phyloP scores from a whole-genome alignment of 2,329 filamentous ascomycete species.

The Aureobasidium namibiae region DNA sequence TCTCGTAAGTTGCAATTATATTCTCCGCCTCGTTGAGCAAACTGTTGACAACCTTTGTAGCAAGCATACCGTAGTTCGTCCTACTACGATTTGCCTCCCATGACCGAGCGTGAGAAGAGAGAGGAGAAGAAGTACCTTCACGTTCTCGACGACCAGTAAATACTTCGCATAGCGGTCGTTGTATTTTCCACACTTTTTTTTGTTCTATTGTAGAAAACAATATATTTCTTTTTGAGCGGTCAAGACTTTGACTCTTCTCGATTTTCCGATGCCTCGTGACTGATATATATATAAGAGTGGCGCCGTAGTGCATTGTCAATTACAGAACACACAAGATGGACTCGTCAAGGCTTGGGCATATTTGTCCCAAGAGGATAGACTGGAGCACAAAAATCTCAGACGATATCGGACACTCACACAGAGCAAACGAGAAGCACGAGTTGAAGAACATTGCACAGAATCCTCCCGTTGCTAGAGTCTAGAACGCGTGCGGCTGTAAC shows the following conservation, averaged over 20 bases:
- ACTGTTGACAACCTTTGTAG: constrained; percentile 42
- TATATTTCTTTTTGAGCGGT: neutral
- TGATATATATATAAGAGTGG: too few species aligned
- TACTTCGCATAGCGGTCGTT: neutral
- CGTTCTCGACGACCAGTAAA: constrained; percentile 77
- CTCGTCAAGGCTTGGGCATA: too few species aligned
- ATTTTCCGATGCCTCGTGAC: too few species aligned
- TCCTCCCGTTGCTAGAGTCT: too few species aligned
- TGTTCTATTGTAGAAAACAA: constrained; percentile 8
- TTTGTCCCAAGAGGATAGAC: too few species aligned
- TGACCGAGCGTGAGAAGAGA: constrained; percentile 86
- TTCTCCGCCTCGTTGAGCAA: constrained; percentile 11
- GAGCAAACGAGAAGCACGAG: too few species aligned
- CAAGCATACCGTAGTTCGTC: constrained; percentile 83
- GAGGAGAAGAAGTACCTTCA: constrained; percentile 98
- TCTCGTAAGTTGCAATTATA: constrained; percentile 54
- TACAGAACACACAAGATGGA: too few species aligned
- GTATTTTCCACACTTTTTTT: neutral
- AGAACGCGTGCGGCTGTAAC: too few species aligned
- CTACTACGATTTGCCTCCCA: constrained; percentile 88
- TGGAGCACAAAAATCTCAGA: too few species aligned
- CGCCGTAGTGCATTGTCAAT: neutral
- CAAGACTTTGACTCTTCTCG: too few species aligned
- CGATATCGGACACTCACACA: too few species aligned
- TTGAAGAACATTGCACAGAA: too few species aligned